Evolutionary conservation across 176 grass and related monocot genomes (phyloP), one percentile per base, ranked within the genome.

Genomic region (Phoenix dactylifera): DNA sequence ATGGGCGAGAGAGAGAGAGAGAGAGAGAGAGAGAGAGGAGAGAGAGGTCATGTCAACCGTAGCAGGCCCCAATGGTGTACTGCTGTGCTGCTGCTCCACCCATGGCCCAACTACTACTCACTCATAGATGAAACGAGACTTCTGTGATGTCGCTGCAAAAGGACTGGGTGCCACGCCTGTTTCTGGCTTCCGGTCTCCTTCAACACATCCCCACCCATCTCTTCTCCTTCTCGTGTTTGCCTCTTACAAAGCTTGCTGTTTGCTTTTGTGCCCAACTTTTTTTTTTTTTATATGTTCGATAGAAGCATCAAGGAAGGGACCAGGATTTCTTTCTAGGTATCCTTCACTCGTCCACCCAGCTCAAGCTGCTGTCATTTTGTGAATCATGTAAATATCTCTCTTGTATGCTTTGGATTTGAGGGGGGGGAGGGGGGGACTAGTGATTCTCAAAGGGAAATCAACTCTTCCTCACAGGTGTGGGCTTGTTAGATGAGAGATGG

Each of bases 61-160:
- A n/a, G 63, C 63, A 65, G 63, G 2, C 22, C 16, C 16, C 63
- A 52, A 44, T 2, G 35, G 35, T 14, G 50, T 29, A 16, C 24
- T 29, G 4, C 57, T 0, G 16, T 28, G 22, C 16, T 18, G 16
- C 57, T 14, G 7, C 35, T 44, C 35, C 35, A 44, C 54, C 54
- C 54, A 18, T 55, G 54, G 9, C n/a, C 54, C 54, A 18, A 55
- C 54, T 10, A 7, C n/a, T 12, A 61, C 26, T 61, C 39, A 61
- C 26, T 61, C 39, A 26, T 20, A 14, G 58, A 61, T 61, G 58
- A 61, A 61, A 61, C 28, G 58, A 10, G 58, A 61, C 26, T 61
- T 18, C 17, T 61, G 58, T 61, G 58, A 39, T 61, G 28, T n/a
- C 18, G 58, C 17, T 5, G 28, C 28, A 10, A 24, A 30, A 61